phyloP scores from a whole-genome alignment of 2,329 filamentous ascomycete genomes.

The Sporothrix phasma region DNA sequence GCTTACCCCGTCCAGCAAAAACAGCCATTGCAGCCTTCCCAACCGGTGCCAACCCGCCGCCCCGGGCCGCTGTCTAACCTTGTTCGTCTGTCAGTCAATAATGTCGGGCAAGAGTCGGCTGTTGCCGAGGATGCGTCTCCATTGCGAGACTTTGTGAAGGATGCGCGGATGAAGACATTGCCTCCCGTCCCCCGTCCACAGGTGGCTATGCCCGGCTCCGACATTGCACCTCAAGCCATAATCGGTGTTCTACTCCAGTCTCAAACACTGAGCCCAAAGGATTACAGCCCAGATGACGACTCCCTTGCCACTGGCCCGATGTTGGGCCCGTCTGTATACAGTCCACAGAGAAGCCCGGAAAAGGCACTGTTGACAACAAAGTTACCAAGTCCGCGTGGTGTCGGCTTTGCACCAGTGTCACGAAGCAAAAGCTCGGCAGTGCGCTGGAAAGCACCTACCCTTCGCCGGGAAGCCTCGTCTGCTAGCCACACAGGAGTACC shows the following conservation, averaged over 20 bases:
- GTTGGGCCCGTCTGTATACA: slow-evolving; percentile 45
- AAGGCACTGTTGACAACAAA: slow-evolving; percentile 30
- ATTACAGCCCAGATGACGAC: slow-evolving; percentile 16
- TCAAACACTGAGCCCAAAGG: slow-evolving; percentile 20
- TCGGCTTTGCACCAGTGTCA: slow-evolving; percentile 31
- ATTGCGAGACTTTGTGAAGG: slow-evolving; percentile 24
- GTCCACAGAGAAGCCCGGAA: slow-evolving; percentile 29
- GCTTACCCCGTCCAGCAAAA: not conserved
- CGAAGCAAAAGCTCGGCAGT: slow-evolving; percentile 18
- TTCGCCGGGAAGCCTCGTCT: slow-evolving; percentile 7
- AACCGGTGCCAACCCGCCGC: not conserved
- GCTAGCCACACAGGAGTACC: slow-evolving; percentile 6
- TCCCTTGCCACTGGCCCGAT: slow-evolving; percentile 23
- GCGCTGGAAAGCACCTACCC: not conserved
- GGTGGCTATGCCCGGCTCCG: slow-evolving; percentile 11
- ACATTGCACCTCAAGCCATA: slow-evolving; percentile 8
- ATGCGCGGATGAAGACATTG: slow-evolving; percentile 29
- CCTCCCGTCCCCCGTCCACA: slow-evolving; percentile 28
- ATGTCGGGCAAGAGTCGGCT: not conserved
- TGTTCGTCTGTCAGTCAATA: not conserved
- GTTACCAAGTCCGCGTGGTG: slow-evolving; percentile 33
- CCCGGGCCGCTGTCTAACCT: slow-evolving; percentile 16
- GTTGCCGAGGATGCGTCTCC: slow-evolving; percentile 20
- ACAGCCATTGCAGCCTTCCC: not conserved
- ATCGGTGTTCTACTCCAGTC: not conserved